Evolutionary conservation across 352 stramenopile genomes (phyloP), one percentile per base, ranked within the genome.

Genomic region (Pythium coloratum): DNA sequence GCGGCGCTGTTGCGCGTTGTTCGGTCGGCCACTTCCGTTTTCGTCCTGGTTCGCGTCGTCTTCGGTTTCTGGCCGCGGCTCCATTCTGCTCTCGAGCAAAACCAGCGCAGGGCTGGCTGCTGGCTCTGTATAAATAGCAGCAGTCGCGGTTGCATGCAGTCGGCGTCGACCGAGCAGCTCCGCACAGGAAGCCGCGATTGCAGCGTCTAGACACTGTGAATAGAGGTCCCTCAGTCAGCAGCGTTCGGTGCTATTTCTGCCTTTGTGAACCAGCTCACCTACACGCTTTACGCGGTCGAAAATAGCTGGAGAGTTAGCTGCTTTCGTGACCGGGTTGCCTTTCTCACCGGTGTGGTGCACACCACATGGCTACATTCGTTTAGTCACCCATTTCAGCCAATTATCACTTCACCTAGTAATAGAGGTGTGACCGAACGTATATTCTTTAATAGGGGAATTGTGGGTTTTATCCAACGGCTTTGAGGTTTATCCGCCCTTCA

Each of bases 11-110:
- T 55, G 28, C 20, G n/a, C 30, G 24, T 51, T 32, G 44, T 49
- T 49, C 40, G 40, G 40, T 49, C 40, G 40, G 3, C 44, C 44
- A 28, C 55, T 60, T 60, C 55, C 55, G 55, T 60, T 60, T 49
- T 49, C 33, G 32, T 44, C 36, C 10, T 38, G 55, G 44, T 55
- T 20, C 51, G n/a, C 26, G 24, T 36, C 46, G 33, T 26, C 67
- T 63, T 69, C 67, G 67, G 67, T 73, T 73, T 73, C 67, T 69
- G 61, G 61, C 47, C 54, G 26, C 66, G 4, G 10, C 44, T 51
- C 14, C 44, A 51, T 51, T n/a, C n/a, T n/a, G n/a, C n/a, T 30
- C 50, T 40, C 50, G 50, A 56, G 30, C 50, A 28, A 51, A 51
- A 20, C n/a, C 18, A 30, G 44, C n/a, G 30, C 44, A 51, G 44